Evolutionary conservation across 2,329 filamentous ascomycete genomes (phyloP).

Genomic region (Apiospora aurea): DNA sequence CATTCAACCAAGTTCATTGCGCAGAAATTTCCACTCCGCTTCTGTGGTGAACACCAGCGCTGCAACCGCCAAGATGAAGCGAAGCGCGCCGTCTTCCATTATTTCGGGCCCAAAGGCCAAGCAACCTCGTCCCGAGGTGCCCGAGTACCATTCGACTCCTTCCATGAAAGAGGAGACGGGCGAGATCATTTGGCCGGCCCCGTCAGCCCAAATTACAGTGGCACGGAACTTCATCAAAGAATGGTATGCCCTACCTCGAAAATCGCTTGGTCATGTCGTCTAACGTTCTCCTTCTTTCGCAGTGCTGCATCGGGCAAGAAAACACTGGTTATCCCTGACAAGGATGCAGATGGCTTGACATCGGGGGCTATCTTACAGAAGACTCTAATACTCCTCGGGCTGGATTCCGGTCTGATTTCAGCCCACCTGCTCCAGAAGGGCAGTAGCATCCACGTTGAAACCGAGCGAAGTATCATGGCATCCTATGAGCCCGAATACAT

Average conservation of each 20-base stretch:
- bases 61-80: background rate
- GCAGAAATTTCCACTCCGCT: background rate
- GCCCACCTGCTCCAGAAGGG: slow-evolving; percentile 68
- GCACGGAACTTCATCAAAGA: slow-evolving; percentile 64
- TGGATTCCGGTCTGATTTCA: slow-evolving; percentile 58
- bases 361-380: slow-evolving; percentile 69
- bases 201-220: slow-evolving; percentile 58
- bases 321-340: slow-evolving; percentile 71
- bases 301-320: slow-evolving; percentile 59
- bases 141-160: slow-evolving; percentile 53
- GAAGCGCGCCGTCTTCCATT: slow-evolving; percentile 8
- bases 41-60: background rate
- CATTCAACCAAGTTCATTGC: too few species aligned
- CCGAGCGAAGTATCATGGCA: slow-evolving; percentile 59
- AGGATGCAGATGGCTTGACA: slow-evolving; percentile 72
- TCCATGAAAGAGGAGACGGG: slow-evolving; percentile 52
- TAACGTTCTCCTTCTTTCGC: slow-evolving; percentile 22
- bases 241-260: slow-evolving; percentile 54
- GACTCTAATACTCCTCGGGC: slow-evolving; percentile 65
- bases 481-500: slow-evolving; percentile 60
- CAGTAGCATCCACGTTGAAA: slow-evolving; percentile 61
- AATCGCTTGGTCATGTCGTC: slow-evolving; percentile 1
- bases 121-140: slow-evolving; percentile 40
- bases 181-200: slow-evolving; percentile 67
- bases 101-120: slow-evolving; percentile 31